Conservation (phyloP, 2,329 filamentous ascomycete genomes). For the Coleophoma crateriformis region DNA sequence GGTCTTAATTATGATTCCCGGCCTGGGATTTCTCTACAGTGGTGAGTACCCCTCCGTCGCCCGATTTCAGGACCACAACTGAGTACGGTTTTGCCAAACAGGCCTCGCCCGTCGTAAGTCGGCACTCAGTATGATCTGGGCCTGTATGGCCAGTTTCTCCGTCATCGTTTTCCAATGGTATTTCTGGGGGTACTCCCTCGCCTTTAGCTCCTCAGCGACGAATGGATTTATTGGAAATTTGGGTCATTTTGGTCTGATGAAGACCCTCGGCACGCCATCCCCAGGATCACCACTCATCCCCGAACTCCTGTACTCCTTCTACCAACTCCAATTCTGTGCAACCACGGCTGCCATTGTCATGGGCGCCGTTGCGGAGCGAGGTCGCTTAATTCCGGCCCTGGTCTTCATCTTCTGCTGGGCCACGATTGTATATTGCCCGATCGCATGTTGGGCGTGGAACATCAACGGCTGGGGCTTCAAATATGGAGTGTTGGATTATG, state of each 20-base stretch:
- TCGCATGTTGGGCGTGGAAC: conserved; percentile 97
- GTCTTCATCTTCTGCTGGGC: conserved; percentile 96
- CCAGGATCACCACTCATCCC: conserved; percentile 85
- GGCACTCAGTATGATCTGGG: conserved; percentile 94
- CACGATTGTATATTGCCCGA: conserved; percentile 92
- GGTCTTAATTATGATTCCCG: conserved; percentile 94
- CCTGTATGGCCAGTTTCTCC: conserved; percentile 88
- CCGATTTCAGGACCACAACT: not conserved
- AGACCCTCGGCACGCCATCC: conserved; percentile 77
- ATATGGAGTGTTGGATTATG: conserved; percentile 92
- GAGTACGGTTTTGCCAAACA: conserved; percentile 37
- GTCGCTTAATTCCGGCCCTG: conserved; percentile 87
- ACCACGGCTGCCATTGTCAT: conserved; percentile 89
- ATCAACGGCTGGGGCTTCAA: conserved; percentile 86
- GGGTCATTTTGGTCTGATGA: conserved; percentile 81
- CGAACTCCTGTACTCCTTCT: conserved; percentile 88
- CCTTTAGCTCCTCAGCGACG: conserved; percentile 75
- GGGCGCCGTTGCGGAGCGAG: conserved; percentile 89
- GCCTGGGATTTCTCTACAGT: conserved; percentile 87
- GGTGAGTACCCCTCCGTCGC: not conserved
- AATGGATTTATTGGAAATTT: conserved; percentile 92
- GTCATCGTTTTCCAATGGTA: conserved; percentile 98
- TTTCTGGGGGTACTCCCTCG: conserved; percentile 97
- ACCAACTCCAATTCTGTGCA: conserved; percentile 97
- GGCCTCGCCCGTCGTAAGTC: conserved; percentile 97